Evolutionary conservation across 2,329 filamentous ascomycete genomes (phyloP), one percentile per base, ranked within the genome.

Genomic region (Colletotrichum neosansevieriae): DNA sequence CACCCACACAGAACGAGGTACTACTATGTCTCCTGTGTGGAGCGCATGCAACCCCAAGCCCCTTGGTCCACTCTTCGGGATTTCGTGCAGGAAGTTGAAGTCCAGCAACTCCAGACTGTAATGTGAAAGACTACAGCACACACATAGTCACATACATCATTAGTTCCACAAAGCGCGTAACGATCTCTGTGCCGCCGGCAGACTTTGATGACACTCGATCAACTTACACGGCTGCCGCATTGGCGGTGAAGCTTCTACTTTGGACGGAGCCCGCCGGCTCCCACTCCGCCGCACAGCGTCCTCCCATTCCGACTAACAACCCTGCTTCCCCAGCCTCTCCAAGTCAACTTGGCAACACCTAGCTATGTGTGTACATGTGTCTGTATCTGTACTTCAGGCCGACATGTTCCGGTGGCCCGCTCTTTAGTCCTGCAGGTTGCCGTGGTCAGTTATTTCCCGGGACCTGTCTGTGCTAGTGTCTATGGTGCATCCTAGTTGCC

Each of bases 331-430:
- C 57, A 59, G 32, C 57, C 45, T 42, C 34, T 19, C 32, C n/a
- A 38, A 7, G 12, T 17, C 15, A 36, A 12, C 50, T 24, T 24
- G 29, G 29, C 50, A 24, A 38, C 32, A 15, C 36, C 36, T 38
- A 15, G 36, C 13, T 38, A 29, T 7, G 36, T 38, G 36, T 38
- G 24, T 2, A 15, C n/a, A 36, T 15, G 29, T 13, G 15, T 15
- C 3, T 38, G n/a, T 24, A n/a, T 15, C 3, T 38, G n/a, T 24
- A n/a, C n/a, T 21, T 21, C n/a, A 47, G 15, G 56, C 56, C 56
- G 42, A 49, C 24, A 58, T 58, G n/a, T 36, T 36, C 56, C 56
- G 49, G 24, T 17, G 59, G 36, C 49, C 59, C 59, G 59, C 59
- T 24, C 42, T 45, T 21, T 38, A 29, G 42, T 56, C 29, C 38